Conservation (phyloP, 352 stramenopile genomes). For the Pythium dissimile region DNA sequence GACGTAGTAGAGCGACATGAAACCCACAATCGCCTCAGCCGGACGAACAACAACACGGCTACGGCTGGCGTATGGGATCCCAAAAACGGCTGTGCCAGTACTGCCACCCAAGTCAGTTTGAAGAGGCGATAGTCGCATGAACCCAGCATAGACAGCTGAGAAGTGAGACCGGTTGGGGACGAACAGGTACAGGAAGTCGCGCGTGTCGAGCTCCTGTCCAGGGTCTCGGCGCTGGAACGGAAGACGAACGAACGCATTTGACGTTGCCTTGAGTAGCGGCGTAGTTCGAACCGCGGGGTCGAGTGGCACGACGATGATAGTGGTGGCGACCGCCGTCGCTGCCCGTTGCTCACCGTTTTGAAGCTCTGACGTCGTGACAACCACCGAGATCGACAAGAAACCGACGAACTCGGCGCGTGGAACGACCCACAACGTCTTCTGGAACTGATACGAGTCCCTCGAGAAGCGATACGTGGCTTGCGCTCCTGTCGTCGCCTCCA, state of each 20-base stretch:
- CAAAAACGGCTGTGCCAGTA: constrained; percentile 24
- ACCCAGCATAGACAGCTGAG: constrained; percentile 35
- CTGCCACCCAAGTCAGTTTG: constrained; percentile 13
- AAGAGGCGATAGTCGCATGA: constrained; percentile 17
- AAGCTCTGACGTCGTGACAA: constrained; percentile 31
- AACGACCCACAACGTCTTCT: constrained; percentile 24
- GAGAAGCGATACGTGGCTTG: constrained; percentile 3
- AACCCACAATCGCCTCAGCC: constrained; percentile 27
- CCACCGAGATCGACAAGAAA: constrained; percentile 36
- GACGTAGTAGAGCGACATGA: constrained; percentile 38
- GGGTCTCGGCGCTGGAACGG: constrained; percentile 36
- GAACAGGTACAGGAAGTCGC: constrained; percentile 41
- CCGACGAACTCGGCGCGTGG: constrained; percentile 40
- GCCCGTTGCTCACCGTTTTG: constrained; percentile 24
- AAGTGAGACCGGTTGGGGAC: constrained; percentile 30
- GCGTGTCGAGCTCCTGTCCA: constrained; percentile 27
- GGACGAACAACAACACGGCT: constrained; percentile 29
- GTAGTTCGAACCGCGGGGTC: constrained; percentile 15
- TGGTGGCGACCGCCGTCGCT: constrained; percentile 8
- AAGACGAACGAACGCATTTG: constrained; percentile 37
- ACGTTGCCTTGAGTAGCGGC: background rate
- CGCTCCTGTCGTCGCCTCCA: background rate
- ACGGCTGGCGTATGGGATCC: constrained; percentile 31
- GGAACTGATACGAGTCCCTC: constrained; percentile 12
- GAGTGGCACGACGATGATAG: constrained; percentile 27